Evolutionary conservation across 495 filamentous ascomycete genomes (phyloP).

Genomic region (Chaetomidium leptoderma): DNA sequence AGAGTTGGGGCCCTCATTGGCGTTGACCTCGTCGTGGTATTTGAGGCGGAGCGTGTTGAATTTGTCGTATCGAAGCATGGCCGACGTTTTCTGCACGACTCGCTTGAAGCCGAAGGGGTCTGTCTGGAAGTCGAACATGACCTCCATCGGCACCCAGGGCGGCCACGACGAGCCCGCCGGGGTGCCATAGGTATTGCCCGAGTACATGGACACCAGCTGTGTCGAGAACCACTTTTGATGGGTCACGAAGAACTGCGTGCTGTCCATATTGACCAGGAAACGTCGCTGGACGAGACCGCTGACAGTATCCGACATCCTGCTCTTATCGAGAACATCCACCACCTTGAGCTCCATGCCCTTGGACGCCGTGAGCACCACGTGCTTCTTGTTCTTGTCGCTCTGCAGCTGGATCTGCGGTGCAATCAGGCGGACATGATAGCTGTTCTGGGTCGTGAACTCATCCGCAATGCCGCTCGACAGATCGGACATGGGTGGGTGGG

Average conservation of each 20-base stretch:
- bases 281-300: constrained; percentile 91
- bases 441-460: constrained; percentile 91
- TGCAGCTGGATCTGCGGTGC: constrained; percentile 96
- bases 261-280: constrained; percentile 91
- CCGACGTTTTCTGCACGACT: constrained; percentile 91
- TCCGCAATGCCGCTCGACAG: constrained; percentile 71
- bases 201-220: constrained; percentile 83
- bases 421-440: constrained; percentile 89
- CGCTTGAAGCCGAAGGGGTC: constrained; percentile 94
- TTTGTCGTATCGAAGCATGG: constrained; percentile 90
- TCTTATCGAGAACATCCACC: constrained; percentile 95
- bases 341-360: constrained; percentile 97
- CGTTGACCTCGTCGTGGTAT: constrained; percentile 90
- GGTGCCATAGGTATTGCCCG: constrained; percentile 87
- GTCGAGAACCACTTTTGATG: constrained; percentile 79
- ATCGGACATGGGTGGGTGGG: constrained; percentile 49
- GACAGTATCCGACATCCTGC: constrained; percentile 84
- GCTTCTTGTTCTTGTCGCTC: constrained; percentile 93
- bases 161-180: constrained; percentile 84
- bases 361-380: constrained; percentile 86
- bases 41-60: constrained; percentile 96
- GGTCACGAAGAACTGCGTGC: constrained; percentile 95
- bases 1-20: constrained; percentile 43
- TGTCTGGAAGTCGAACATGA: constrained; percentile 92
- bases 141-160: constrained; percentile 95